Conservation (phyloP, 2,329 filamentous ascomycete species). For the Pseudogymnoascus sp. region DNA sequence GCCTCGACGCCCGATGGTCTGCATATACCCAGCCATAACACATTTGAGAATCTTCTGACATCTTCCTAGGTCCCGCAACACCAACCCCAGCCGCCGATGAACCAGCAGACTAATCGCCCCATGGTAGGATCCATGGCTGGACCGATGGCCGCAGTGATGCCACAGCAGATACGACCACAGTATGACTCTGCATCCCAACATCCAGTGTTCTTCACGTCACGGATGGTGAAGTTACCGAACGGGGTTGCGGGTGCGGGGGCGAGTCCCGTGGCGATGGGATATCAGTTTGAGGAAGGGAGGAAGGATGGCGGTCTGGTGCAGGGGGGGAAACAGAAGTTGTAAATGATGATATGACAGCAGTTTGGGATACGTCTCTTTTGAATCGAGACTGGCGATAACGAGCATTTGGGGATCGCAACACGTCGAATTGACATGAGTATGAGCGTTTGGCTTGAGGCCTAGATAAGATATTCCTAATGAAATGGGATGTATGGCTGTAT, state of each 20-base stretch:
- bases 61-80: not conserved
- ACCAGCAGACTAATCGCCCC: not conserved
- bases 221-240: slow-evolving; percentile 2
- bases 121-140: not conserved
- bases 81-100: not conserved
- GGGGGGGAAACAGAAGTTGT: not conserved
- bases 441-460: not conserved
- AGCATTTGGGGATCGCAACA: too few species aligned
- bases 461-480: not conserved
- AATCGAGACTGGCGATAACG: too few species aligned
- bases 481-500: not conserved
- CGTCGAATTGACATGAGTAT: not conserved
- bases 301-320: not conserved
- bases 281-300: slow-evolving; percentile 4
- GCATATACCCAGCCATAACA: too few species aligned
- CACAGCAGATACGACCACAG: slow-evolving; percentile 1
- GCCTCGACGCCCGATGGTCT: not conserved
- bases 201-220: not conserved
- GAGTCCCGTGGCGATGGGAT: not conserved
- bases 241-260: not conserved
- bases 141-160: not conserved
- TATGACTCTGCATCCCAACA: slow-evolving; percentile 1
- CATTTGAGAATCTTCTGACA: not conserved
- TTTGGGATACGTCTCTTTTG: too few species aligned
- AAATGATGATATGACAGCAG: not conserved